Evolutionary conservation across 2,329 filamentous ascomycete species (phyloP).

Genomic region (Clarireedia homoeocarpa): DNA sequence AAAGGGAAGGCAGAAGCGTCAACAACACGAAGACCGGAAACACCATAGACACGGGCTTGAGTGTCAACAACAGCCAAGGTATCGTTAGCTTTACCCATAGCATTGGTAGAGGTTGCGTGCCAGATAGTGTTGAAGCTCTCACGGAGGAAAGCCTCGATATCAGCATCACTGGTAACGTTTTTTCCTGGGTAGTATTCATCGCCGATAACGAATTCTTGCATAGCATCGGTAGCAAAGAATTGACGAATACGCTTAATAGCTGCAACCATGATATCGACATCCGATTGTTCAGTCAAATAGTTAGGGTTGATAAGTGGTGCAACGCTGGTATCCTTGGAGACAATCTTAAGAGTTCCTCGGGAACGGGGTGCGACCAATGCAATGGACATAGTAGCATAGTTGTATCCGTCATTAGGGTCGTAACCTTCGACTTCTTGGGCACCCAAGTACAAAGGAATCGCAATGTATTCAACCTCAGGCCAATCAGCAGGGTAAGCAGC

Average conservation of each 20-base stretch:
- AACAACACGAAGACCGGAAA: slow-evolving; percentile 19
- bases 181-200: slow-evolving; percentile 17
- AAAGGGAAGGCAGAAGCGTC: slow-evolving; percentile 20
- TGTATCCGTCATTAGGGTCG: slow-evolving; percentile 6
- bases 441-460: slow-evolving; percentile 8
- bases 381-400: slow-evolving; percentile 11
- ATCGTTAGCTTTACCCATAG: slow-evolving; percentile 45
- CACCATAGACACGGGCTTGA: slow-evolving; percentile 19
- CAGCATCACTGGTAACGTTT: slow-evolving; percentile 14
- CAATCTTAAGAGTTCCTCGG: slow-evolving; percentile 38
- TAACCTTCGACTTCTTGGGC: not conserved
- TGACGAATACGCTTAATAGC: slow-evolving; percentile 36
- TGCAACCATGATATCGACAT: slow-evolving; percentile 37
- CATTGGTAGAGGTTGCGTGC: slow-evolving; percentile 48
- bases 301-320: slow-evolving; percentile 37
- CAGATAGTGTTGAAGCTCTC: slow-evolving; percentile 30
- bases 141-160: slow-evolving; percentile 20
- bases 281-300: slow-evolving; percentile 36
- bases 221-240: slow-evolving; percentile 11
- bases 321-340: slow-evolving; percentile 29
- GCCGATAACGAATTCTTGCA: slow-evolving; percentile 14
- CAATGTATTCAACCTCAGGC: slow-evolving; percentile 18
- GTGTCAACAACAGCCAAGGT: slow-evolving; percentile 25
- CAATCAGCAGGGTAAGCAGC: slow-evolving; percentile 14
- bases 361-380: slow-evolving; percentile 35